A percentile compares a stretch with the other conserved stretches of the same genome.
phyloP scores from a whole-genome alignment of 2,329 filamentous ascomycete species.

The Talaromyces atroroseus region DNA sequence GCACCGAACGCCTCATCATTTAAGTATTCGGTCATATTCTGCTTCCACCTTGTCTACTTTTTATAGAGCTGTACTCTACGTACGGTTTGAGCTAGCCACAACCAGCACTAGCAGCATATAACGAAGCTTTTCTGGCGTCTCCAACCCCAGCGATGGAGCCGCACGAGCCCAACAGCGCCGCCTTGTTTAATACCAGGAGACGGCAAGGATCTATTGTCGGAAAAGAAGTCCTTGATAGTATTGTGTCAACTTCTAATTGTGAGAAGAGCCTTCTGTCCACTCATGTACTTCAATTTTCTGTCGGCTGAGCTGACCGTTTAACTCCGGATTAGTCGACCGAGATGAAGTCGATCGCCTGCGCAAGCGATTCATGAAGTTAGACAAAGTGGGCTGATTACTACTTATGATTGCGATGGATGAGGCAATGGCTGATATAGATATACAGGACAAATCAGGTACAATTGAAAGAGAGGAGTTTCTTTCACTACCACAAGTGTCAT shows the following conservation, averaged over 20 bases:
- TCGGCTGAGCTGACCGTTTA: background rate
- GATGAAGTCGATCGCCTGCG: constrained; percentile 93
- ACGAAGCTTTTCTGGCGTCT: background rate
- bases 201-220: constrained; percentile 45
- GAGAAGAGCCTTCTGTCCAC: constrained; percentile 31
- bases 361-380: constrained; percentile 98
- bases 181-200: constrained; percentile 40
- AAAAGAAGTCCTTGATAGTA: constrained; percentile 78
- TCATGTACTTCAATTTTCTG: background rate
- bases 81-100: too few species aligned
- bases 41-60: background rate
- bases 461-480: constrained; percentile 99
- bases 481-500: constrained; percentile 92
- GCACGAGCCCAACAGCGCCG: constrained; percentile 38
- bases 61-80: background rate
- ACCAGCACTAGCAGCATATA: background rate
- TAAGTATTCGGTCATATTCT: background rate
- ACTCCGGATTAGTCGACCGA: constrained; percentile 66
- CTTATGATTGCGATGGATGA: background rate
- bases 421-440: constrained; percentile 9
- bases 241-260: constrained; percentile 97
- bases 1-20: background rate
- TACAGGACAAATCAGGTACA: constrained; percentile 90
- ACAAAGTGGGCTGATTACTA: constrained; percentile 62
- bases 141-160: constrained; percentile 25